Evolutionary conservation across 2,329 filamentous ascomycete species (phyloP), one percentile per base, ranked within the genome.

Genomic region (Penicillium janthinellum): DNA sequence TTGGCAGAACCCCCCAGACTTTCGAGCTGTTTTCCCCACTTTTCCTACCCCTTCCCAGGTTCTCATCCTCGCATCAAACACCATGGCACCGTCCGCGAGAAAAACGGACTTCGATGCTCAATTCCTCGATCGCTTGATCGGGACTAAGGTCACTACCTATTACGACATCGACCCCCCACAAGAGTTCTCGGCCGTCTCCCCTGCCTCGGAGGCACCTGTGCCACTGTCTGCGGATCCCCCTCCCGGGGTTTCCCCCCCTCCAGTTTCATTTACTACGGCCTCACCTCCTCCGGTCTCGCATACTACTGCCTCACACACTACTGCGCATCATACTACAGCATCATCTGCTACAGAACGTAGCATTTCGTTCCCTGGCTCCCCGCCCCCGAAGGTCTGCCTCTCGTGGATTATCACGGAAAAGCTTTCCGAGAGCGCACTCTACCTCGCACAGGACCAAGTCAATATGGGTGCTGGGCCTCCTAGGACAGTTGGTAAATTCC

Each of bases 401-500:
- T 38, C 55, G 53, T 63, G 62, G 58, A 14, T 59, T 17, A 59
- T 64, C 41, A 58, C 48, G 34, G 39, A 62, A 35, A 60, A 64
- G 25, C 57, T 62, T 12, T 37, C 49, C 7, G 57, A 63, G 57
- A 61, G 49, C 17, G 55, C 53, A 37, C 25, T 17, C 35, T 52
- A 20, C 54, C 6, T 63, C 22, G 20, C 2, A 22, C 20, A 22
- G 20, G 20, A 22, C 20, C 20, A 22, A 22, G 20, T 22, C 20
- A 22, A 3, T 22, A 22, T 22, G 20, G 20, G 20, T 22, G 20
- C 20, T 22, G 20, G 20, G 20, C 20, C 20, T 3, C 20, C 20
- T 22, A 22, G 2, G 20, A 22, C 20, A 22, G 20, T 22, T 22
- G 20, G 20, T 22, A 22, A 22, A 22, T 22, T 22, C 20, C 20